Conservation (phyloP, 2,329 filamentous ascomycete species). For the Metarhizium album region DNA sequence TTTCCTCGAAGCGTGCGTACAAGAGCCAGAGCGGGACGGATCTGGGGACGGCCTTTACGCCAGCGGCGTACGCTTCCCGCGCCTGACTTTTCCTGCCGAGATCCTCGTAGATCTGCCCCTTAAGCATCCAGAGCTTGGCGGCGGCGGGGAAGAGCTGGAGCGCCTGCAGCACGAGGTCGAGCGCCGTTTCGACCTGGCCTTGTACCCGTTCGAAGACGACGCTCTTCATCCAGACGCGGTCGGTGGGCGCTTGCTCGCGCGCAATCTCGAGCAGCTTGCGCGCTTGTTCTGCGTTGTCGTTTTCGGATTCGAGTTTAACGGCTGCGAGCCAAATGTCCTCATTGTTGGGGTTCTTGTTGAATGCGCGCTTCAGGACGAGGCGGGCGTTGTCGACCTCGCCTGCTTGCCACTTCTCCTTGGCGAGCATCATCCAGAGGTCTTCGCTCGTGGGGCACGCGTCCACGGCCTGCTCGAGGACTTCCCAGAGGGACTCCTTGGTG, state of each 20-base stretch:
- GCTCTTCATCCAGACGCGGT: slow-evolving; percentile 95
- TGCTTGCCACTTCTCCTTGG: slow-evolving; percentile 85
- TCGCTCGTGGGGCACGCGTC: slow-evolving; percentile 88
- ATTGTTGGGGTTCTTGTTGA: slow-evolving; percentile 91
- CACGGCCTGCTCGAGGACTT: slow-evolving; percentile 83
- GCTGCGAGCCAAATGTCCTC: slow-evolving; percentile 97
- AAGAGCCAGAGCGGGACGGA: slow-evolving; percentile 86
- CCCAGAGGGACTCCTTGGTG: slow-evolving; percentile 69
- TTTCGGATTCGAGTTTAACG: slow-evolving; percentile 92
- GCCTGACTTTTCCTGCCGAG: slow-evolving; percentile 72
- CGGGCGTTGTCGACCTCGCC: slow-evolving; percentile 82
- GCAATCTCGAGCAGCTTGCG: slow-evolving; percentile 72
- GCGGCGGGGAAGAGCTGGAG: slow-evolving; percentile 76
- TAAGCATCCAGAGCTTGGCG: slow-evolving; percentile 95
- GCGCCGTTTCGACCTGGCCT: slow-evolving; percentile 65
- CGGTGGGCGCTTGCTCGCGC: slow-evolving; percentile 80
- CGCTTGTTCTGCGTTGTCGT: slow-evolving; percentile 70
- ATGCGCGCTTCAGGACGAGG: slow-evolving; percentile 75
- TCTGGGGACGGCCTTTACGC: slow-evolving; percentile 75
- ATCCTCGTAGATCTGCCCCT: slow-evolving; percentile 92
- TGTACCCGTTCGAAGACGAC: slow-evolving; percentile 86
- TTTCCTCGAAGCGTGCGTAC: slow-evolving; percentile 79
- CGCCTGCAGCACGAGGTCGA: slow-evolving; percentile 80
- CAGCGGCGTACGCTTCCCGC: slow-evolving; percentile 78
- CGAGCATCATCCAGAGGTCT: slow-evolving; percentile 90